These are phyloP conservation scores for Colletotrichum trifolii DNA, from an alignment of 2,329 filamentous ascomycete species.

Conservation along the genomic window DNA sequence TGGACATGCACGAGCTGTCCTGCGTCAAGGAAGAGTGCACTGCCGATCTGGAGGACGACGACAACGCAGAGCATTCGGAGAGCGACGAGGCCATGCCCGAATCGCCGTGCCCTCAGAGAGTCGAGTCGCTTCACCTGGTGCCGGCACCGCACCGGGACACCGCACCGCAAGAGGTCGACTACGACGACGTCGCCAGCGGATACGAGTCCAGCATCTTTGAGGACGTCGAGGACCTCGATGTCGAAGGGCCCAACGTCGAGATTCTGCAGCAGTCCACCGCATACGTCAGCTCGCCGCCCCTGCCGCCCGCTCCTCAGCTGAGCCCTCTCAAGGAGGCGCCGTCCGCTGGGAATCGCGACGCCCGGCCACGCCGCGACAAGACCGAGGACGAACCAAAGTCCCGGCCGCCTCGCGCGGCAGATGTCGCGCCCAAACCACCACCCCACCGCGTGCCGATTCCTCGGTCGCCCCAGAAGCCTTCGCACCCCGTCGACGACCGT, in stretches of 20 bases:
- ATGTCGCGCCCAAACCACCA: conserved; percentile 44
- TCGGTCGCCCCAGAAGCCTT: conserved; percentile 45
- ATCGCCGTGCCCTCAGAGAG: conserved; percentile 44
- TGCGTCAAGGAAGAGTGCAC: conserved; percentile 44
- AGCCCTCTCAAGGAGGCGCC: conserved; percentile 60
- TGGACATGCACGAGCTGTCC: conserved; percentile 50
- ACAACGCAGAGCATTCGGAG: conserved; percentile 34
- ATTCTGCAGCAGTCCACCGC: conserved; percentile 57
- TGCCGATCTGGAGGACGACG: conserved; percentile 58
- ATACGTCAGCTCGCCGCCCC: conserved; percentile 56
- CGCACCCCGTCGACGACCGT: conserved; percentile 33
- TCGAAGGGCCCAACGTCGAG: conserved; percentile 57
- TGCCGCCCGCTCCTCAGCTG: conserved; percentile 59
- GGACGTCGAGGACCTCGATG: conserved; percentile 55
- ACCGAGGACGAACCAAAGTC: conserved; percentile 60
- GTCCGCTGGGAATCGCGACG: conserved; percentile 54
- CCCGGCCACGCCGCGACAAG: conserved; percentile 40
- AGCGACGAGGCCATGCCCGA: conserved; percentile 31
- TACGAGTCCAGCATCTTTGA: conserved; percentile 56
- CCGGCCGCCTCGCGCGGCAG: conserved; percentile 51
- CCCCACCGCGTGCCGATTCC: conserved; percentile 46
- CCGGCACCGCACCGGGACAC: conserved; percentile 44
- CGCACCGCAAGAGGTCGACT: conserved; percentile 23
- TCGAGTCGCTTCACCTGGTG: conserved; percentile 53
- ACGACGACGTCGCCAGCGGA: conserved; percentile 48